Evolutionary conservation across 257 asterid species (phyloP), one percentile per base, ranked within the genome.

Genomic region (Rehmannia glutinosa): DNA sequence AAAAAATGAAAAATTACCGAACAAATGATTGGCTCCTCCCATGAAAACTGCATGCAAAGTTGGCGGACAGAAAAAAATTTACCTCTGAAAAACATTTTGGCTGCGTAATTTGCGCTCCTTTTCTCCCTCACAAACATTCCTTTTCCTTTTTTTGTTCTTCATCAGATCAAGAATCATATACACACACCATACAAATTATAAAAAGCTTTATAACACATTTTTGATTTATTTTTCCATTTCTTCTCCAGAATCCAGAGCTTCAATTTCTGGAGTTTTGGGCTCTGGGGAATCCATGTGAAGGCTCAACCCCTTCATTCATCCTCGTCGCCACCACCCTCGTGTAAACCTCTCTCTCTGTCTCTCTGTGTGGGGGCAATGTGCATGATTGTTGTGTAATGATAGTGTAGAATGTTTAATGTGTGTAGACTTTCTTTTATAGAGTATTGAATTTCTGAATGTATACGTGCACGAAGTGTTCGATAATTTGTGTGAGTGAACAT

Each of bases 81-180:
- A n/a, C n/a, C n/a, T n/a, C n/a, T n/a, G n/a, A n/a, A n/a, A n/a
- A n/a, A n/a, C n/a, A n/a, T n/a, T n/a, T n/a, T 61, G 69, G 72
- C 62, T 16, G 57, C 89, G 82, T 32, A 41, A 82, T 70, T 15
- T 80, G 67, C 85, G 86, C 77, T 80, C 75, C 72, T 49, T 80
- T 45, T 15, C 74, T 66, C 62, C 47, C 73, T 55, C 75, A 8
- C 70, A n/a, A n/a, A n/a, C n/a, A 46, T 39, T 11, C 13, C 38
- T 23, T 46, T 53, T 15, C 10, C 25, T 10, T 43, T 60, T 15
- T 16, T 42, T 28, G 47, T 64, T 35, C 41, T 76, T 64, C 72
- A 3, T 45, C 60, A 13, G 55, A 59, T 8, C 9, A 15, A 63
- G 68, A 57, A 39, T 53, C 42, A 56, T 64, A 39, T 36, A 21